Evolutionary conservation across 768 basidiomycete species (phyloP), one percentile per base, ranked within the genome.

Genomic region (Russula dissimulans): DNA sequence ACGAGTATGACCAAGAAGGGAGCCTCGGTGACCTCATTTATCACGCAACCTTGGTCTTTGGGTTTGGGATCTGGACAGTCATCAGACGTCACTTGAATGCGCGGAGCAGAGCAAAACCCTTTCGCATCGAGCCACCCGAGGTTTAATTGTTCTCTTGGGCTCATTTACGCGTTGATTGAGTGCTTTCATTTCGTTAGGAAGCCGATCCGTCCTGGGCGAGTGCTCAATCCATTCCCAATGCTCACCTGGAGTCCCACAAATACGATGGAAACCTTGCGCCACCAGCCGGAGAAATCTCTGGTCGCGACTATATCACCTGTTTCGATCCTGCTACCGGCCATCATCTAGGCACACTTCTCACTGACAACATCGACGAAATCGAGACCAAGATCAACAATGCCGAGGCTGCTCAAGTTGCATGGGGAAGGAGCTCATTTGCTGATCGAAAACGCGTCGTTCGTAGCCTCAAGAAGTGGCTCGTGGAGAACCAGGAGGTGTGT

Each of bases 271-370:
- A 78, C 10, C 75, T 93, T 36, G 73, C 80, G 41, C 83, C 86
- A 3, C 69, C 77, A 1, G 68, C 78, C 46, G 62, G 55, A 62
- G 69, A 72, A 12, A 69, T 79, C 34, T 70, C 74, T 1, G 77
- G 77, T 43, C 76, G 81, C 48, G 78, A 83, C 44, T 92, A 88
- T 69, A 87, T 97, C 61, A 98, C 95, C 2, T 86, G 87, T 69
- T 98, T 83, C 67, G 95, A 97, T 71, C 95, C 95, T 14, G 85
- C 93, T 4, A 95, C 90, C 14, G 86, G 85, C 22, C 78, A 88
- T 43, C 92, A 95, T 67, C 78, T 97, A 52, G 81, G 76, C 43
- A 95, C 93, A 0, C 71, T 84, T 56, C 75, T 91, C 6, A 87
- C 94, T 1, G 91, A 94, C 68, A 80, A 83, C 61, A 78, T 78